A percentile compares a stretch with the other conserved stretches of the same genome.
phyloP scores from a whole-genome alignment of 2,329 filamentous ascomycete genomes.

The Elsinoe perseae region DNA sequence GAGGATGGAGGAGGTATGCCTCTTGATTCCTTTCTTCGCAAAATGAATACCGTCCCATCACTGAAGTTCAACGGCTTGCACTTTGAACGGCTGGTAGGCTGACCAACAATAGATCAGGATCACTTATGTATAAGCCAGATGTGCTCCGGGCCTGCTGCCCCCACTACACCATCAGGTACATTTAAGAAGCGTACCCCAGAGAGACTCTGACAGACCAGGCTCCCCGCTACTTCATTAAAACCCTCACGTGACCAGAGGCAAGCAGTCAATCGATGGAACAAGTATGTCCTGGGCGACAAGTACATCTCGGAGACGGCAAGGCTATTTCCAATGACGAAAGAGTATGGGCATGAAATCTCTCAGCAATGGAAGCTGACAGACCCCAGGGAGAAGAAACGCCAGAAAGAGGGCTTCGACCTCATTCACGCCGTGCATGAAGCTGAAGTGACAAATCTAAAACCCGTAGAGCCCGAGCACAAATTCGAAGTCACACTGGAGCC shows the following conservation, averaged over 20 bases:
- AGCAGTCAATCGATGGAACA: constrained; percentile 68
- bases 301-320: constrained; percentile 59
- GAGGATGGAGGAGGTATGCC: constrained; percentile 67
- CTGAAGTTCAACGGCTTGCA: not conserved
- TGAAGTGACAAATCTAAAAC: constrained; percentile 49
- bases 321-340: constrained; percentile 59
- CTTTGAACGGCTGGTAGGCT: not conserved
- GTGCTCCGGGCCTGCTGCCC: constrained; percentile 78
- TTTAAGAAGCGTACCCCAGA: not conserved
- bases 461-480: constrained; percentile 53
- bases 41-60: not conserved
- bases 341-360: constrained; percentile 36
- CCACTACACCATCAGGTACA: constrained; percentile 67
- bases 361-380: not conserved
- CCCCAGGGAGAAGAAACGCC: constrained; percentile 49
- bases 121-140: constrained; percentile 69
- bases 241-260: constrained; percentile 66
- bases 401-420: constrained; percentile 62
- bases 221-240: constrained; percentile 59
- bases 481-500: constrained; percentile 64
- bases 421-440: constrained; percentile 60
- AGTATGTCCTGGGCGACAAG: constrained; percentile 57
- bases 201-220: constrained; percentile 33
- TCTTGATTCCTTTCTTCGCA: not conserved
- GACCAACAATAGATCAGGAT: constrained; percentile 39